Percentiles rank a stretch among this genome's conserved stretches.
Evolutionary conservation across 768 basidiomycete species (phyloP).

Genomic region (Mycena polygramma): DNA sequence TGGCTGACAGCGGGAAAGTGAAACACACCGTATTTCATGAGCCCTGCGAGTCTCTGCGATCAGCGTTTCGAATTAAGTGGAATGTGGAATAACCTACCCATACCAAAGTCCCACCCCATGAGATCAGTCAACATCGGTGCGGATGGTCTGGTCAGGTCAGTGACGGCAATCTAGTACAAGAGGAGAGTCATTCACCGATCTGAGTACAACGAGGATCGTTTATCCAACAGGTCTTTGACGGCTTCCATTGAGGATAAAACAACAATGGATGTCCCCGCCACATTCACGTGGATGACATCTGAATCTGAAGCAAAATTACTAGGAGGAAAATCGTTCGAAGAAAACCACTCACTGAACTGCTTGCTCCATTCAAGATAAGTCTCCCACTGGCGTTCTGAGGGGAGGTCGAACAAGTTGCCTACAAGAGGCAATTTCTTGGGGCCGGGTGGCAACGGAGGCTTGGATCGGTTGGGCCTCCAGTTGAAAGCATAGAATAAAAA

Average conservation of each 20-base stretch:
- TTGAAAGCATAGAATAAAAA: background rate
- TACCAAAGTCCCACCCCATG: slow-evolving; percentile 41
- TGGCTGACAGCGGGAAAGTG: too few relatives aligned
- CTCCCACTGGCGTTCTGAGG: background rate
- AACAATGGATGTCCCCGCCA: slow-evolving; percentile 44
- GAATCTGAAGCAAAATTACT: slow-evolving; percentile 34
- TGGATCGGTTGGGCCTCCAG: background rate
- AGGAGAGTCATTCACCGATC: slow-evolving; percentile 42
- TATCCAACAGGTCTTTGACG: slow-evolving; percentile 51
- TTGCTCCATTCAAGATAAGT: slow-evolving; percentile 14
- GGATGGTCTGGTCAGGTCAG: slow-evolving; percentile 18
- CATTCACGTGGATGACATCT: slow-evolving; percentile 44
- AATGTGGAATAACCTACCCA: background rate
- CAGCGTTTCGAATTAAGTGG: background rate
- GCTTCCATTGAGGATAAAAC: slow-evolving; percentile 50
- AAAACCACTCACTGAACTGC: slow-evolving; percentile 26
- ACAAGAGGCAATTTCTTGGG: slow-evolving; percentile 19
- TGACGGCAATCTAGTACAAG: background rate
- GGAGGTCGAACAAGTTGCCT: slow-evolving; percentile 14
- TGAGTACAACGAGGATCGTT: slow-evolving; percentile 52
- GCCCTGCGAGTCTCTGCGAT: background rate
- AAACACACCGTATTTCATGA: slow-evolving; percentile 40
- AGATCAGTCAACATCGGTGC: slow-evolving; percentile 36
- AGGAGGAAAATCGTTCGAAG: background rate
- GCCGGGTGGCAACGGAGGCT: slow-evolving; percentile 15